A percentile compares a stretch with the other conserved stretches of the same genome.
Evolutionary conservation across 371 early-diverging fungal genomes (phyloP).

Genomic region (Mycotypha africana): DNA sequence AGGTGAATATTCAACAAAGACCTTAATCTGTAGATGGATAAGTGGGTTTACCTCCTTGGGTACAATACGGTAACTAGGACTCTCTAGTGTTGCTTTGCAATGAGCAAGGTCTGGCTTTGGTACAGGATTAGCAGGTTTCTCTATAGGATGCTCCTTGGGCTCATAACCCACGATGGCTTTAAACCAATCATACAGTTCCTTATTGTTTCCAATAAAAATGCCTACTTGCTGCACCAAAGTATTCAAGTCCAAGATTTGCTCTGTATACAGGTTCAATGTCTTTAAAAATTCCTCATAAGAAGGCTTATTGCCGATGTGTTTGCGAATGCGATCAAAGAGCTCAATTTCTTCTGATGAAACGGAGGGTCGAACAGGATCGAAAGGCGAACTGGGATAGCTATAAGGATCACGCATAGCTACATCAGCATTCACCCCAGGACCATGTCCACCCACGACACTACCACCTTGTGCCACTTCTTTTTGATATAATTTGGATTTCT

Average conservation of each 20-base stretch:
- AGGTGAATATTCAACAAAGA: conserved; percentile 63
- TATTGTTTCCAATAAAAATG: conserved; percentile 70
- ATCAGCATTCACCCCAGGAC: no score
- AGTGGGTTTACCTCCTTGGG: conserved; percentile 57
- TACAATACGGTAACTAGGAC: conserved; percentile 72
- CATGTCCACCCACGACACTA: no score
- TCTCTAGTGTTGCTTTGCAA: conserved; percentile 37
- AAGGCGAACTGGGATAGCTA: conserved; percentile 11
- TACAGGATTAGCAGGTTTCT: conserved; percentile 15
- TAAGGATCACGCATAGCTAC: conserved; percentile 8
- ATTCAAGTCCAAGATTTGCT: conserved; percentile 86
- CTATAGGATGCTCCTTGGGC: conserved; percentile 51
- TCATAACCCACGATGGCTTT: conserved; percentile 93
- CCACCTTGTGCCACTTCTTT: no score
- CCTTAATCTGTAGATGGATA: conserved; percentile 33
- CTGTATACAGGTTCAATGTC: conserved; percentile 92
- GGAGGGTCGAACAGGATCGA: conserved; percentile 26
- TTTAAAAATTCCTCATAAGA: conserved; percentile 97
- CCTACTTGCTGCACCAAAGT: conserved; percentile 80
- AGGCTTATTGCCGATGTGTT: conserved; percentile 75
- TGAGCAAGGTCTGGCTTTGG: conserved; percentile 61
- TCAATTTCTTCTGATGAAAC: conserved; percentile 76
- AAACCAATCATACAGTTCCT: conserved; percentile 91
- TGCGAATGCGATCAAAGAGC: conserved; percentile 89
- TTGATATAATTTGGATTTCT: no score